A percentile compares a stretch with the other conserved stretches of the same genome.
Evolutionary conservation across 148 eudicot genomes (phyloP).

Genomic region (Limonium bicolor): DNA sequence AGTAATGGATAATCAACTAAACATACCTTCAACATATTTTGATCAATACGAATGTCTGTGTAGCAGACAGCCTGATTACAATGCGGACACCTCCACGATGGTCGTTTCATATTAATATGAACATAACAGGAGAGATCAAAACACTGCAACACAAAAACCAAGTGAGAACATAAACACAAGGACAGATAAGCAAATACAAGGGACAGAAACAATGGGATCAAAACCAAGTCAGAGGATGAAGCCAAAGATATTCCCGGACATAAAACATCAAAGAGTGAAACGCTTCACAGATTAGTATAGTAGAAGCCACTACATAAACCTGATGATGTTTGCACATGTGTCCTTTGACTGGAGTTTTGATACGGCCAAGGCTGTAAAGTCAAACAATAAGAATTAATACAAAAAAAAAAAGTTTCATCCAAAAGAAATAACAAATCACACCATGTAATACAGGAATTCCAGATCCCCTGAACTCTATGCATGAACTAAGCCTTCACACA

Average conservation of each 20-base stretch:
- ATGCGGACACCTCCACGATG: slow-evolving; percentile 88
- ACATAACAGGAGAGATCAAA: slow-evolving; percentile 72
- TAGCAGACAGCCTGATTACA: slow-evolving; percentile 77
- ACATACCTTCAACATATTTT: slow-evolving; percentile 73
- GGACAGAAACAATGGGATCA: too few species aligned
- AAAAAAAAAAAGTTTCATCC: too few species aligned
- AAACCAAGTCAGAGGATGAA: too few species aligned
- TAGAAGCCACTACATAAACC: slow-evolving; percentile 38
- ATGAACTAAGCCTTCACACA: too few species aligned
- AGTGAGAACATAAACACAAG: not conserved
- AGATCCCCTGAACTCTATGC: too few species aligned
- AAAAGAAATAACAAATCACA: too few species aligned
- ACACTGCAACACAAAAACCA: slow-evolving; percentile 33
- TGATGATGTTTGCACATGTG: slow-evolving; percentile 76
- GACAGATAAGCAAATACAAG: too few species aligned
- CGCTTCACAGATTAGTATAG: too few species aligned
- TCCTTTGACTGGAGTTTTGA: slow-evolving; percentile 71
- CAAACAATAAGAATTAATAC: too few species aligned
- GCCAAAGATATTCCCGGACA: too few species aligned
- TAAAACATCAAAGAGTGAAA: too few species aligned
- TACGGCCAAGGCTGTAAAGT: slow-evolving; percentile 49
- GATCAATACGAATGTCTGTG: slow-evolving; percentile 68
- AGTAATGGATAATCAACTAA: not conserved
- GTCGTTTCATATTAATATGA: slow-evolving; percentile 60
- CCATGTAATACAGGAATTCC: too few species aligned